Evolutionary conservation across 2,329 filamentous ascomycete species (phyloP), one percentile per base, ranked within the genome.

Genomic region (Graphilbum ipis-grandicollis): DNA sequence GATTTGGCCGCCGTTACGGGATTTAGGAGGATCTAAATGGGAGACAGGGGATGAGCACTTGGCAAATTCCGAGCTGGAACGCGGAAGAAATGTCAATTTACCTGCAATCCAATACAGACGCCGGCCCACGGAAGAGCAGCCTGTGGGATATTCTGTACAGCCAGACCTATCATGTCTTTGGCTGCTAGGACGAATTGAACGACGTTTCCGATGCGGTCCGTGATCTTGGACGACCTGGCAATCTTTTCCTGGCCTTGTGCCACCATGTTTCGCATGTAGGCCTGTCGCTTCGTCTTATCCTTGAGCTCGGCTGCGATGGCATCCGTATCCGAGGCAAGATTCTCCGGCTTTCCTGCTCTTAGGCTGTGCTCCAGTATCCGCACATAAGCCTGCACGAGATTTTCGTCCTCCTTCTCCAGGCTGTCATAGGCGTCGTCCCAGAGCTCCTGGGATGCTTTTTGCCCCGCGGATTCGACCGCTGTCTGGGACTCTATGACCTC

Each of bases 61-160:
- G n/a, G n/a, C n/a, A n/a, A n/a, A n/a, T n/a, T n/a, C n/a, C n/a
- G n/a, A n/a, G n/a, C n/a, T n/a, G 21, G 10, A 10, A 23, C 6
- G 21, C 6, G 21, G 21, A 23, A 23, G 21, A 23, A 10, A 23
- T 5, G 21, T 5, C 5, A 10, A 23, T 43, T 35, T 31, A 59
- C 55, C 47, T 57, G 44, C 6, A 60, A 36, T 9, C 38, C 45
- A 40, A 57, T 35, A 39, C 48, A 56, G 25, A 58, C 47, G 14
- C 54, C 51, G 7, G 49, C 48, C 57, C 53, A 62, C 14, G 56
- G 49, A 35, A 59, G 37, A 3, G 54, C 53, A 17, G 56, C 56
- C 41, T 56, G 42, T 1, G 54, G 53, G 4, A 47, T 39, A 13
- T 44, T 41, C 33, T 51, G 35, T 12, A 59, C 23, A 2, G 46